Evolutionary conservation across 2,329 filamentous ascomycete species (phyloP), one percentile per base, ranked within the genome.

Genomic region (Cladobotryum mycophilum): DNA sequence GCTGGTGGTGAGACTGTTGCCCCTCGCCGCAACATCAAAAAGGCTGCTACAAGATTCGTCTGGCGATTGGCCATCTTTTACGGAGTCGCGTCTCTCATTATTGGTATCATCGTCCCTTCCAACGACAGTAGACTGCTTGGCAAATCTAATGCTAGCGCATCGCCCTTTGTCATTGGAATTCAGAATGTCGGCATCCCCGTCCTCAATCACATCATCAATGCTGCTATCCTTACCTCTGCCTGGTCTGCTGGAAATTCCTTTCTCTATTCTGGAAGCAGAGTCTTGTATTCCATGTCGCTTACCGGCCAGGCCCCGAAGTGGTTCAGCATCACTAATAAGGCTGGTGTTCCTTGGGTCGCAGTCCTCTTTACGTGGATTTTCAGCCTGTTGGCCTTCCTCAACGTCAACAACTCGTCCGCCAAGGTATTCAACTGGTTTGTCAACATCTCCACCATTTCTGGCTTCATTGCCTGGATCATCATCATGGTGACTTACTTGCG

Each of bases 351-450:
- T 0, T 81, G 68, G 58, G 71, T 68, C 11, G 76, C 72, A 3
- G 77, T 82, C 1, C 63, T 80, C 5, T 68, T 67, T 48, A 81
- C 80, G 5, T 76, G 74, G 72, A 64, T 76, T 1, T 76, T 88
- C 59, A 82, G 82, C 20, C 73, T 85, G 8, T 74, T 90, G 3
- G 81, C 82, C 0, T 90, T 84, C 70, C 78, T 90, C 63, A 87
- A 86, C 64, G 76, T 82, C 41, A 82, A 79, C 42, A 77, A 76
- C 56, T 78, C 75, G 30, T 83, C 83, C 18, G 75, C 80, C 34
- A 72, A 74, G 3, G 85, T 86, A 6, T 89, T 88, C 65, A 76
- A 73, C 47, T 89, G 85, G 82, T 86, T 89, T 63, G 76, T 82
- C 58, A 86, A 85, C 64, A 76, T 89, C 49, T 85, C 81, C 30